Base-by-base conservation (phyloP, 805 yeast genomes). In the Pichia ethanolica region DNA sequence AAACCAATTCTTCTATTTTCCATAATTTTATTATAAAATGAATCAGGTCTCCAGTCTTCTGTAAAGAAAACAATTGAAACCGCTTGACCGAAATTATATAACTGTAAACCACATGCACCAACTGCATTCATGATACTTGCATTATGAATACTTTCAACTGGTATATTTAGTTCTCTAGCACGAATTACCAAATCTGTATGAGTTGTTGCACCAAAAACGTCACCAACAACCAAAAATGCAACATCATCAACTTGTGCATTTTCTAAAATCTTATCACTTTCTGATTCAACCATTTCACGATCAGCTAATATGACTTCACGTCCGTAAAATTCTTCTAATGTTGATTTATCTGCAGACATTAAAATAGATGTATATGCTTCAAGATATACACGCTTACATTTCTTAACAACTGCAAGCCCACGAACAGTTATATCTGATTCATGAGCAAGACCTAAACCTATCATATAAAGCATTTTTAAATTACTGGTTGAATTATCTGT, bases 121-220 rank as follows among this genome's bases (percentile, higher is more conserved):
- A 91, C 96, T 0, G 98, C 99, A 64, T 91, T 91, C 97, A 93
- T 89, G 11, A 91, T 93, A 14, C 96, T 86, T 1, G 99, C 99
- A 66, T 91, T 91, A 70, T 91, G 99, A 52, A 91, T 80, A 38
- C 86, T 77, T 62, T 87, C 95, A 41, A 86, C 87, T 45, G 76
- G 71, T 62, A 93, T 88, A 3, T 80, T 80, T 52, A 82, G 73
- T 66, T 86, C 96, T 58, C 95, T 79, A 41, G 99, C 98, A 61
- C 99, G 75, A 52, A 91, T 77, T 39, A 90, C 88, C 54, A 91
- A 74, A 70, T 93, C 99, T 0, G 97, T 89, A 69, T 91, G 99
- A 0, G 99, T 91, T 5, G 99, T 91, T 34, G 99, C 99, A 35
- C 99, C 99, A 63, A 89, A 91, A 35, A 91, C 96, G 66, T 91